Conservation (phyloP, 805 yeast species). For the Dipodascus geniculatus region DNA sequence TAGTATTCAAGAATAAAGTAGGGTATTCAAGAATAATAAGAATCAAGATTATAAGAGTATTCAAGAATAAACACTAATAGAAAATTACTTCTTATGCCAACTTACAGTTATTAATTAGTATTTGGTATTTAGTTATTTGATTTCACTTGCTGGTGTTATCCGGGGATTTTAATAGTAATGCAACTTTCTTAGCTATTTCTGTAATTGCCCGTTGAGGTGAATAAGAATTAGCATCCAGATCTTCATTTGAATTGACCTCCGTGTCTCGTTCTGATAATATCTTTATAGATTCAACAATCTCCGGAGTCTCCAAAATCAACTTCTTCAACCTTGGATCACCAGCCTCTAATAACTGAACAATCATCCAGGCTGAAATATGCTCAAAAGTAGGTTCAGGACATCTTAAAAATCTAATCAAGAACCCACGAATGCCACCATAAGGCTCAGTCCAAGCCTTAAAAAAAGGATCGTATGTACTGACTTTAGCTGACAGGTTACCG, state of each 20-base stretch:
- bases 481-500: constrained; percentile 89
- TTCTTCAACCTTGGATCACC: constrained; percentile 47
- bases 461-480: constrained; percentile 70
- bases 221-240: constrained; percentile 18
- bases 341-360: constrained; percentile 82
- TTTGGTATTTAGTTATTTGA: not conserved
- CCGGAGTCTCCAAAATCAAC: constrained; percentile 23
- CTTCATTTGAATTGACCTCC: constrained; percentile 1
- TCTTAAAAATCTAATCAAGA: constrained; percentile 66
- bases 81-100: too few species aligned
- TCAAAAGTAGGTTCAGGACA: constrained; percentile 89
- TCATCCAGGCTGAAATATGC: constrained; percentile 96
- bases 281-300: constrained; percentile 24
- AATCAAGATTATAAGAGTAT: too few species aligned
- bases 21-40: too few species aligned
- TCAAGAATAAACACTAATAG: too few species aligned
- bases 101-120: not conserved
- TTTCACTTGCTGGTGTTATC: not conserved
- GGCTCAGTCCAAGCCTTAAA: constrained; percentile 70
- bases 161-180: constrained; percentile 10
- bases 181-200: constrained; percentile 24
- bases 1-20: too few species aligned
- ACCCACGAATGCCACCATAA: constrained; percentile 75
- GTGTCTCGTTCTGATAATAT: constrained; percentile 20
- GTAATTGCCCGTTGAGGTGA: constrained; percentile 27